phyloP scores from a whole-genome alignment of 768 basidiomycete genomes.

The Trametes cinnabarina region DNA sequence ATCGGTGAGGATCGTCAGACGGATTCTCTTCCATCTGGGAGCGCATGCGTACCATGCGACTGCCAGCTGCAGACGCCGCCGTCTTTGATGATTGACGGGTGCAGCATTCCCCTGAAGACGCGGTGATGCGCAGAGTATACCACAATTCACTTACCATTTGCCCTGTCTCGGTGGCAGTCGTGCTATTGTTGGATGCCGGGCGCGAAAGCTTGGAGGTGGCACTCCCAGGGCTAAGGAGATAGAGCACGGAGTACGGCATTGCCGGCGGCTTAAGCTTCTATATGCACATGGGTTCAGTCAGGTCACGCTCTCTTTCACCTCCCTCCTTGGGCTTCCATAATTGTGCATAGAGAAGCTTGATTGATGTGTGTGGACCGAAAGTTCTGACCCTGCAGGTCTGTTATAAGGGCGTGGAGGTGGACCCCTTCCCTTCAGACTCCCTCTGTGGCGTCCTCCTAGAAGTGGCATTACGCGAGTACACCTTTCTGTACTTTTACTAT shows the following conservation, averaged over 20 bases:
- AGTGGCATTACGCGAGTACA: too few relatives aligned
- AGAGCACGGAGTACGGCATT: neutral
- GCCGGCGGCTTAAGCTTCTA: neutral
- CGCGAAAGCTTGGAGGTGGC: neutral
- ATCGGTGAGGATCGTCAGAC: too few relatives aligned
- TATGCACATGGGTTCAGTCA: neutral
- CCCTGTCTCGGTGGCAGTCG: neutral
- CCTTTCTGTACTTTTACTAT: too few relatives aligned
- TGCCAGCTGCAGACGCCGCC: too few relatives aligned
- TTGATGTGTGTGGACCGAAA: neutral
- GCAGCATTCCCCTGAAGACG: neutral
- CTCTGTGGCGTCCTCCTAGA: too few relatives aligned
- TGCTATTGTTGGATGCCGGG: neutral
- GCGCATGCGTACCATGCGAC: too few relatives aligned
- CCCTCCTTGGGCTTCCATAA: neutral
- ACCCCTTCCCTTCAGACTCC: too few relatives aligned
- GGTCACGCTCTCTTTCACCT: neutral
- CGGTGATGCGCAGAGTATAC: neutral
- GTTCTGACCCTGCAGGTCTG: neutral
- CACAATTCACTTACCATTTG: neutral
- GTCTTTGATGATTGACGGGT: neutral
- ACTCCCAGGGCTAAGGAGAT: neutral
- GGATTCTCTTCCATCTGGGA: too few relatives aligned
- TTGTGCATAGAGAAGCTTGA: neutral
- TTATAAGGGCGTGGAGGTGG: neutral